Percentiles rank a stretch among this genome's conserved stretches.
Conservation (phyloP, 2,329 filamentous ascomycete genomes). For the Cladophialophora chaetospira region DNA sequence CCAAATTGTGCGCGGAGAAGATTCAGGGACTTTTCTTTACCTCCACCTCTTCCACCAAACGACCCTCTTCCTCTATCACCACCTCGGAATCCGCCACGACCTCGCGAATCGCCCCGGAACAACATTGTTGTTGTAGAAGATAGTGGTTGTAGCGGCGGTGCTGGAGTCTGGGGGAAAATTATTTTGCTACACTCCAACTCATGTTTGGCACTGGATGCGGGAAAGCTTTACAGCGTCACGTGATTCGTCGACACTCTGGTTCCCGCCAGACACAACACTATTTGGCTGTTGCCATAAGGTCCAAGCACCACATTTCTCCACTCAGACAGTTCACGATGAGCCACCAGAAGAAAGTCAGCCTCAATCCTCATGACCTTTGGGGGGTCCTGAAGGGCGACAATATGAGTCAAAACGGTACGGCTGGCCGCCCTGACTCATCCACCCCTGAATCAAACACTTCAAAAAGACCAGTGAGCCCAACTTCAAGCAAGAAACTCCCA, state of each 20-base stretch:
- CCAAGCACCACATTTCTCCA: slow-evolving; percentile 16
- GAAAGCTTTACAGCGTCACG: slow-evolving; percentile 24
- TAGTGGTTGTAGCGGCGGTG: slow-evolving; percentile 12
- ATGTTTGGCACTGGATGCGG: slow-evolving; percentile 17
- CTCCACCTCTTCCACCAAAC: slow-evolving; percentile 45
- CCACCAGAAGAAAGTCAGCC: slow-evolving; percentile 32
- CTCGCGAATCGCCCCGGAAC: slow-evolving; percentile 62
- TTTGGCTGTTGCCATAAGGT: slow-evolving; percentile 14
- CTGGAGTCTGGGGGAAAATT: slow-evolving; percentile 18
- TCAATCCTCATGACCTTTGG: slow-evolving; percentile 34
- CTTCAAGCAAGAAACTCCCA: slow-evolving; percentile 36
- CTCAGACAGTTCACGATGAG: slow-evolving; percentile 24
- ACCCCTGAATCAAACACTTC: slow-evolving; percentile 27
- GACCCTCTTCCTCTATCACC: slow-evolving; percentile 57
- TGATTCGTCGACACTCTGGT: too few relatives aligned
- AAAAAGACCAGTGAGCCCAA: slow-evolving; percentile 38
- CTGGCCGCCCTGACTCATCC: slow-evolving; percentile 31
- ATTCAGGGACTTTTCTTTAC: slow-evolving; percentile 41
- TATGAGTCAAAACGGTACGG: slow-evolving; percentile 26
- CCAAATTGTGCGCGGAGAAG: slow-evolving; percentile 27
- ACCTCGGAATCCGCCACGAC: slow-evolving; percentile 51
- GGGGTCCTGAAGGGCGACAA: slow-evolving; percentile 29
- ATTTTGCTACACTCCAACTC: slow-evolving; percentile 17
- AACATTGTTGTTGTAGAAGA: slow-evolving; percentile 54
- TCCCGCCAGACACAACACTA: too few relatives aligned